Evolutionary conservation across 345 rosid species (phyloP).

Genomic region (Eutrema japonicum): DNA sequence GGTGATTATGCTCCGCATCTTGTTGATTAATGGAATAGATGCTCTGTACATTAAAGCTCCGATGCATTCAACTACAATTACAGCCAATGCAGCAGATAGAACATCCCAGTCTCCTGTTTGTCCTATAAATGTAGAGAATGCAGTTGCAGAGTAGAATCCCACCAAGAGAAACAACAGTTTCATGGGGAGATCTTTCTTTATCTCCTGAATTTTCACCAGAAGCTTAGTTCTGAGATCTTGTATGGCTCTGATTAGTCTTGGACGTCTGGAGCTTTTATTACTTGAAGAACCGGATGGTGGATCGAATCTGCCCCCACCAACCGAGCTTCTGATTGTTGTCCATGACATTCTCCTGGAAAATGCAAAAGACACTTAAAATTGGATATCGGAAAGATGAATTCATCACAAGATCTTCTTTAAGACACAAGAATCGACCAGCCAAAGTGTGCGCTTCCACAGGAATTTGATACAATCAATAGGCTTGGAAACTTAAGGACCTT

Average conservation of each 20-base stretch:
- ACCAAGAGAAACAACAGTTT: slow-evolving; percentile 84
- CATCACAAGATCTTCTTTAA: not conserved
- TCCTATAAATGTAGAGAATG: slow-evolving; percentile 67
- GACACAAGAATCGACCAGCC: not conserved
- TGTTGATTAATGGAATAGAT: slow-evolving; percentile 59
- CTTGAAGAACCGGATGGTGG: slow-evolving; percentile 54
- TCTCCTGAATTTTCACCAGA: slow-evolving; percentile 55
- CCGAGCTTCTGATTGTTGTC: slow-evolving; percentile 55
- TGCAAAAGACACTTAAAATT: slow-evolving; percentile 18
- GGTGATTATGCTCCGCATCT: slow-evolving; percentile 56
- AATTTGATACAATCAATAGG: not conserved
- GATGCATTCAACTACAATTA: slow-evolving; percentile 75
- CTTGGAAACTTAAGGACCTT: not conserved
- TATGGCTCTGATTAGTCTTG: slow-evolving; percentile 66
- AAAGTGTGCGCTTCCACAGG: not conserved
- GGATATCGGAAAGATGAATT: not conserved
- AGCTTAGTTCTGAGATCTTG: slow-evolving; percentile 60
- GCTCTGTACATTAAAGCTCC: slow-evolving; percentile 88
- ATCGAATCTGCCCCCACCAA: slow-evolving; percentile 57
- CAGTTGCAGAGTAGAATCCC: slow-evolving; percentile 87
- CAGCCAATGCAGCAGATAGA: slow-evolving; percentile 85
- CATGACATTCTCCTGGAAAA: slow-evolving; percentile 60
- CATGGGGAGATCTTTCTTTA: slow-evolving; percentile 68
- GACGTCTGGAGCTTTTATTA: slow-evolving; percentile 50
- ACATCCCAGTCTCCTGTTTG: slow-evolving; percentile 99